Evolutionary conservation across 1,139 yeast species (phyloP), one percentile per base, ranked within the genome.

Genomic region (Dujonia santamariae): DNA sequence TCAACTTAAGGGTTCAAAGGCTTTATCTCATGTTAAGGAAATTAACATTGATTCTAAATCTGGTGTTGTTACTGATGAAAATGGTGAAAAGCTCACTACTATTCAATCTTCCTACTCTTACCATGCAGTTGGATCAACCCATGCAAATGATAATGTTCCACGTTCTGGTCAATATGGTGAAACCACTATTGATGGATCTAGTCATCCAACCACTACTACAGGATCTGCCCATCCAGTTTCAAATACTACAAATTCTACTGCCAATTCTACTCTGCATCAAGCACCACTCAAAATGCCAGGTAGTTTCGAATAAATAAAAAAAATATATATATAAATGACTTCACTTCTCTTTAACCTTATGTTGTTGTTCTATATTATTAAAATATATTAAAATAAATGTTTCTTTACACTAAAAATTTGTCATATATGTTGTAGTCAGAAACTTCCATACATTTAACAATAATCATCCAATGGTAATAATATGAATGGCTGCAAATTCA

Each of bases 61-160:
- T 21, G 69, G 69, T 9, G 41, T 47, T 15, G 60, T 63, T 17
- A 51, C 56, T 19, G 63, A 63, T 40, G 66, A 62, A 35, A 42
- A 46, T 13, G 64, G 62, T 11, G 35, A 41, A 9, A 17, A 16
- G 6, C 12, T 28, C 16, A 28, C 28, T 26, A 13, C 11, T 6
- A n/a, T 15, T 11, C 26, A 12, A 23, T 7, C n/a, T 22, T 22
- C 25, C 25, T 7, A n/a, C n/a, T 22, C 25, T n/a, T 6, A n/a
- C 7, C 9, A 22, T 14, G 12, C 6, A 11, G 25, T 14, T 8
- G 19, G n/a, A 7, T 7, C 11, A 4, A 5, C n/a, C n/a, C n/a
- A 27, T 6, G n/a, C 21, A 4, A 7, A 8, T 17, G 30, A 18
- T 15, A 9, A 20, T 7, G 18, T 14, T 27, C 30, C 30, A 27